A percentile compares a stretch with the other conserved stretches of the same genome.
phyloP scores from a whole-genome alignment of 768 basidiomycete species.

The Udeniomyces megalosporus region DNA sequence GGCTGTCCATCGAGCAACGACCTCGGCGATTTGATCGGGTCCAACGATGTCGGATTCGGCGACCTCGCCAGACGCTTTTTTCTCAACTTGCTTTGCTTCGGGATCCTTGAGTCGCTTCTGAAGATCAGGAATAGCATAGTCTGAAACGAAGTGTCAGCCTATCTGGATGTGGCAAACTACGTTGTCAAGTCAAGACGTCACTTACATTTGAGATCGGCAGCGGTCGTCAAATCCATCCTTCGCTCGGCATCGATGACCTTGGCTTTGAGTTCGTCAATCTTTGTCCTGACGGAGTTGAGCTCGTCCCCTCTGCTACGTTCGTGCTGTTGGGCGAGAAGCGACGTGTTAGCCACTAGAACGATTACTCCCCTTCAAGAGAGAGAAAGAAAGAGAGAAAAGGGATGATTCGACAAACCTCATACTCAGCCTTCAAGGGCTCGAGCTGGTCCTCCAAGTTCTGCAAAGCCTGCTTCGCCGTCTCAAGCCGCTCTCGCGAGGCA shows the following conservation, averaged over 20 bases:
- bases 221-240: constrained; percentile 35
- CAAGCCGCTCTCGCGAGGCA: constrained; percentile 69
- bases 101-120: constrained; percentile 36
- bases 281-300: constrained; percentile 54
- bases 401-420: no score
- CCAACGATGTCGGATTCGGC: constrained; percentile 50
- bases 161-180: no score
- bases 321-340: background rate
- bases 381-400: no score
- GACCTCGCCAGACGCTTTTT: constrained; percentile 36
- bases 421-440: constrained; percentile 61
- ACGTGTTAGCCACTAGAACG: no score
- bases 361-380: no score
- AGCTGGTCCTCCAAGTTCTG: constrained; percentile 73
- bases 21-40: constrained; percentile 80
- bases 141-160: no score
- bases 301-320: constrained; percentile 35
- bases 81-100: constrained; percentile 53
- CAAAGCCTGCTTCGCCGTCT: constrained; percentile 54
- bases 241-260: constrained; percentile 34
- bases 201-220: constrained; percentile 34
- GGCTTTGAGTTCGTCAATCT: constrained; percentile 75
- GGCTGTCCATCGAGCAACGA: constrained; percentile 82
- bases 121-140: constrained; percentile 79
- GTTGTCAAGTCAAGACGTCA: no score